Base-by-base conservation (phyloP, 2,329 filamentous ascomycete species). In the Aspergillus ustus region DNA sequence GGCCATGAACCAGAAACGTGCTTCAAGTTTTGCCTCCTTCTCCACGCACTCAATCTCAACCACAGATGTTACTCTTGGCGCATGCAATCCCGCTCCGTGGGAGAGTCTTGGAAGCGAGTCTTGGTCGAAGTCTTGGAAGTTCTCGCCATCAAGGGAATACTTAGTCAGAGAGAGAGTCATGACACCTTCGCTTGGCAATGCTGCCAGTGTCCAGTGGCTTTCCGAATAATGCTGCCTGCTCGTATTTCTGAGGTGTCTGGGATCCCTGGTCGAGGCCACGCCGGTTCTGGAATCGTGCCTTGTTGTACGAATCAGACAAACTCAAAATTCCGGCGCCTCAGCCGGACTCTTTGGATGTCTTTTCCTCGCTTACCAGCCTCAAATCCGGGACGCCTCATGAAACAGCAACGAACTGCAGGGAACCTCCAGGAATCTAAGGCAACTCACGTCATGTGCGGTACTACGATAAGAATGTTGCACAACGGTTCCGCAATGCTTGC, bases 171-270 rank as follows among this genome's bases (percentile, higher is more conserved):
- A 46, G 44, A 46, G 13, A 46, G 20, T 29, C 20, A 52, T 19
- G 19, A 52, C 29, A 40, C 40, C 50, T 40, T 52, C 50, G 13
- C 50, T 52, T 52, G 50, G 50, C 50, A 31, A 34, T 28, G 19
- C 34, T 46, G n/a, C n/a, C 44, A 20, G 2, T 20, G 17, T n/a
- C 44, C 44, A 25, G n/a, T 40, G 50, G 34, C 17, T 20, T 19
- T 29, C 50, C 40, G 31, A 52, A 52, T 52, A 40, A 40, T 52
- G 50, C 50, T 52, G 50, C 50, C 50, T 52, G 20, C 6, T 52
- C 50, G 50, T 52, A 50, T 34, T 31, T 8, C 15, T 19, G 7
- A 4, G 29, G 29, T 25, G 22, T 25, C 7, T 11, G 25, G 19
- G 19, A 49, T 25, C 20, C 46, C 46, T 49, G 46, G 46, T 49